phyloP scores from a whole-genome alignment of 305 asterid species.

The Solanum hybrid region DNA sequence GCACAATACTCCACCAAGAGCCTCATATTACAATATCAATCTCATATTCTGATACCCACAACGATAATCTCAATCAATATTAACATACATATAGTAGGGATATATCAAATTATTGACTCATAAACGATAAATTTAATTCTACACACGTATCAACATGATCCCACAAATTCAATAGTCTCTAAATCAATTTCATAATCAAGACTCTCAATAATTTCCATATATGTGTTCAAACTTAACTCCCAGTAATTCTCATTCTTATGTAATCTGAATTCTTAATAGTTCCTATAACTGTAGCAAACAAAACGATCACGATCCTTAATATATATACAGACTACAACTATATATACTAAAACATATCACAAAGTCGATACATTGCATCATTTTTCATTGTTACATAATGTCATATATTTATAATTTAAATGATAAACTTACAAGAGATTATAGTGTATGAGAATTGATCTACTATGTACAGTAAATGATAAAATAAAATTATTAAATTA shows the following conservation, averaged over 20 bases:
- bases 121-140: background rate
- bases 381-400: no score
- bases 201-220: background rate
- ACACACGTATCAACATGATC: background rate
- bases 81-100: background rate
- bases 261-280: background rate
- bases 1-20: background rate
- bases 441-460: background rate
- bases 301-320: background rate
- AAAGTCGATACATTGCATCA: background rate
- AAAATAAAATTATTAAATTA: no score
- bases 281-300: background rate
- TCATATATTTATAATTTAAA: no score
- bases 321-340: background rate
- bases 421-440: no score
- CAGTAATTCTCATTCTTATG: background rate
- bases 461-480: background rate
- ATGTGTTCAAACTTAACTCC: background rate
- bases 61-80: background rate
- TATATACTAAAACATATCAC: background rate
- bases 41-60: background rate
- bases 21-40: background rate
- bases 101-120: background rate
- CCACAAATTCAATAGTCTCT: background rate
- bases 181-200: background rate